These are phyloP conservation scores for Boletus huronensis DNA, from an alignment of 768 basidiomycete genomes.

Conservation along the genomic window DNA sequence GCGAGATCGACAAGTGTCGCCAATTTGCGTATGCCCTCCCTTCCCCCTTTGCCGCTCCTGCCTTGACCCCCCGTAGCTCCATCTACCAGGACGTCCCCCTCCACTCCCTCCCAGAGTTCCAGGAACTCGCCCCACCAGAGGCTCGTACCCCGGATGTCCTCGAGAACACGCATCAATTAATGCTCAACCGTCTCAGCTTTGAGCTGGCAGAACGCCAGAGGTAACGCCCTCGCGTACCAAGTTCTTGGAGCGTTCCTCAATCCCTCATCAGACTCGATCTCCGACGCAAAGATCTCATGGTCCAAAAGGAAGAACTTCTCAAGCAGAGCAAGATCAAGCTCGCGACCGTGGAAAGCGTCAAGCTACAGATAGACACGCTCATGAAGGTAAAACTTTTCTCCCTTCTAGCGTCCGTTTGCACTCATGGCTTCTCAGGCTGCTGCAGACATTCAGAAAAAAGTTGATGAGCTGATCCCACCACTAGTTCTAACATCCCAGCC, in stretches of 20 bases:
- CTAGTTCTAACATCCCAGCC: conserved; percentile 29
- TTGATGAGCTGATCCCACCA: conserved; percentile 60
- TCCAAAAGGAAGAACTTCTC: conserved; percentile 74
- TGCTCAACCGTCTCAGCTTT: conserved; percentile 84
- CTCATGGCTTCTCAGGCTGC: conserved; percentile 48
- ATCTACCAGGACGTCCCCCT: conserved; percentile 86
- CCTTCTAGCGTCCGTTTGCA: background rate
- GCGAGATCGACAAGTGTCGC: conserved; percentile 89
- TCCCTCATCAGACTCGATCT: conserved; percentile 58
- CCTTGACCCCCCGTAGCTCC: conserved; percentile 46
- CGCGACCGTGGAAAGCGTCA: conserved; percentile 71
- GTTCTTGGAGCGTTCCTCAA: conserved; percentile 7
- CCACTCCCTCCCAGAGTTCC: conserved; percentile 66
- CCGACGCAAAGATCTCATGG: conserved; percentile 60
- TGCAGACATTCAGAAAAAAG: conserved; percentile 70
- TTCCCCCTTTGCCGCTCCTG: background rate
- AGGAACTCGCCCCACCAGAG: conserved; percentile 63
- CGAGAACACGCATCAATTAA: conserved; percentile 73
- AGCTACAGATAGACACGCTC: conserved; percentile 70
- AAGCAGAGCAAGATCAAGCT: conserved; percentile 76
- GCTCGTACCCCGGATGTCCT: conserved; percentile 59
- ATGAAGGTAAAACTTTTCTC: conserved; percentile 52
- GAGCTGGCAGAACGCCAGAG: conserved; percentile 87
- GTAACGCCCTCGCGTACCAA: conserved; percentile 37
- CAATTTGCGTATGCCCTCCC: conserved; percentile 69